Base-by-base conservation (phyloP, 176 grass and related monocot genomes). In the Tillandsia leiboldiana region DNA sequence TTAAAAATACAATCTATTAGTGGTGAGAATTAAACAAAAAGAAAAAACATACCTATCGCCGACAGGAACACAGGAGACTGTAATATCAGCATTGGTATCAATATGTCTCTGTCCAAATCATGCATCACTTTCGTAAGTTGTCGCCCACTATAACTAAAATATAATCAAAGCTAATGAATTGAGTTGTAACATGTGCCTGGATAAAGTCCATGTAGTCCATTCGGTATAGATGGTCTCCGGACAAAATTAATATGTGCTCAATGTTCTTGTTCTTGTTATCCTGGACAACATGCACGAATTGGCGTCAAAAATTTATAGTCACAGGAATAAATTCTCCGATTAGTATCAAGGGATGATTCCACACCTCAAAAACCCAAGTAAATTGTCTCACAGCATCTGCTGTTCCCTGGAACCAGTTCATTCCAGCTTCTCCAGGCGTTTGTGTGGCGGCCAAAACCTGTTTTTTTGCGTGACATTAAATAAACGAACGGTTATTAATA, bases 161-260 rank as follows among this genome's bases (percentile, higher is more conserved):
- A 22, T 13, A 22, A 50, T 10, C 48, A 70, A 49, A 42, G 10
- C 33, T 22, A 8, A 63, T 56, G 5, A 70, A 62, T 10, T 20
- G 48, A 68, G 15, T 29, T 65, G 51, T 17, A 15, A 59, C 66
- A 69, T 81, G 72, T 81, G 72, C 89, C 85, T 88, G 79, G 14
- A 92, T 72, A 48, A 92, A 73, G 13, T 92, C 80, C 82, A 88
- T 88, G 76, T 88, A 92, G 28, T 92, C 79, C 89, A 92, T 92
- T 1, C 85, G 89, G 28, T 92, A 88, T 23, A 92, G 64, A n/a
- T 92, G 89, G 70, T 92, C 89, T 1, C 89, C 89, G 13, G 73
- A 88, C 76, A 92, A 78, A 79, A 92, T 85, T 22, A 92, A 28
- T 71, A 88, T 75, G 52, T 92, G 79, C 47, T 92, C 84, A 10